Evolutionary conservation across 2,329 filamentous ascomycete genomes (phyloP).

Genomic region (Cladophialophora immunda): DNA sequence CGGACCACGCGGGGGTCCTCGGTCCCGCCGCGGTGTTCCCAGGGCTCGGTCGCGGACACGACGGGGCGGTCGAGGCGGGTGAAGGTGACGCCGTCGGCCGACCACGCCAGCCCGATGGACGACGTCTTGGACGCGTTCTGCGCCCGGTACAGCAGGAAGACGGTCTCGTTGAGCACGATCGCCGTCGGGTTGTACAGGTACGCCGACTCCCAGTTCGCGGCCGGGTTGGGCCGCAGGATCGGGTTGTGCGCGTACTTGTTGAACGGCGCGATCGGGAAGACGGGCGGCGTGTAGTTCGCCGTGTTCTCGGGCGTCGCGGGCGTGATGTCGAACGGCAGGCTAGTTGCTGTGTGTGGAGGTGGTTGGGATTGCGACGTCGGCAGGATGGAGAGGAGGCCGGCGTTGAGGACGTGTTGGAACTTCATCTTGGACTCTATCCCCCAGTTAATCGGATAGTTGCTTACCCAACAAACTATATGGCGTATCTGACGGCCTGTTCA

Average conservation of each 20-base stretch:
- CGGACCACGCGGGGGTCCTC: conserved; percentile 50
- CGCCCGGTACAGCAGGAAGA: conserved; percentile 50
- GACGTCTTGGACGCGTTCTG: conserved; percentile 47
- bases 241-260: conserved; percentile 42
- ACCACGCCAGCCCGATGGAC: conserved; percentile 50
- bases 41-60: conserved; percentile 46
- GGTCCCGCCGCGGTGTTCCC: conserved; percentile 45
- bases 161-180: conserved; percentile 39
- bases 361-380: background rate
- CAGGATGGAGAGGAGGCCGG: background rate
- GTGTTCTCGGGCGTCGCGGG: conserved; percentile 40
- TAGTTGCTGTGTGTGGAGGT: background rate
- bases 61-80: conserved; percentile 47
- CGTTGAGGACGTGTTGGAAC: background rate
- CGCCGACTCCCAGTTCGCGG: conserved; percentile 37
- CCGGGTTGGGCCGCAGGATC: conserved; percentile 40
- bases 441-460: background rate
- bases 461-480: background rate
- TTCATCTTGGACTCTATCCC: background rate
- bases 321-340: conserved; percentile 26
- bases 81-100: conserved; percentile 47
- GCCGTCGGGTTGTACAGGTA: conserved; percentile 41
- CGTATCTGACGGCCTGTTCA: background rate
- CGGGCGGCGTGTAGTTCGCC: conserved; percentile 41
- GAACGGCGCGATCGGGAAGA: conserved; percentile 44